Evolutionary conservation across 2,329 filamentous ascomycete genomes (phyloP).

Genomic region (Seiridium cupressi): DNA sequence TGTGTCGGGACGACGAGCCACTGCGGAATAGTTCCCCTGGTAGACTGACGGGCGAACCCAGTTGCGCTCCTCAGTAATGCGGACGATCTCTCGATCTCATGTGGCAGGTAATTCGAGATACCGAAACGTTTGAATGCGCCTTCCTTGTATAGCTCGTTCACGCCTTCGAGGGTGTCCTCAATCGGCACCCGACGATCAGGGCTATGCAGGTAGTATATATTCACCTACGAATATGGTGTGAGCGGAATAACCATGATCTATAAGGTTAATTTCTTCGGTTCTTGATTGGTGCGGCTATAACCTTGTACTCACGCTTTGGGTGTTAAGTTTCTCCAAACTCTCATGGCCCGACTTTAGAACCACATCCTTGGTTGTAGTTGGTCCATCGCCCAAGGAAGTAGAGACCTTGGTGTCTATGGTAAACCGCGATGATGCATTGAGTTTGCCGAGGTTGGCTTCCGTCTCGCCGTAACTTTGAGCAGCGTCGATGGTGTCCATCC

Average conservation of each 20-base stretch:
- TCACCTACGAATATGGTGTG: neutral
- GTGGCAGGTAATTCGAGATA: neutral
- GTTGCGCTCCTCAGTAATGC: constrained; percentile 58
- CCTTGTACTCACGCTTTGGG: neutral
- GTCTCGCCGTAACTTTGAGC: neutral
- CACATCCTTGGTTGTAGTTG: neutral
- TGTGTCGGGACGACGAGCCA: neutral
- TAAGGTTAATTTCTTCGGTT: neutral
- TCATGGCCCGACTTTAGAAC: neutral
- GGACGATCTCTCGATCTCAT: constrained; percentile 34
- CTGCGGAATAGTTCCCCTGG: neutral
- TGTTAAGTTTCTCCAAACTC: neutral
- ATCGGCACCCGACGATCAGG: neutral
- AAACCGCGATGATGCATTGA: neutral
- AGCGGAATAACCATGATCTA: neutral
- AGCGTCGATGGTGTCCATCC: neutral
- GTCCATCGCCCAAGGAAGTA: neutral
- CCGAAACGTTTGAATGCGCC: constrained; percentile 7
- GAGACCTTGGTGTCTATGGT: neutral
- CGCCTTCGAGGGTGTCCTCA: neutral
- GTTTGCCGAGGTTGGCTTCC: neutral
- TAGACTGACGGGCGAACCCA: constrained; percentile 1
- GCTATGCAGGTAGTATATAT: neutral
- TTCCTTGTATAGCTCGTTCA: constrained; percentile 7
- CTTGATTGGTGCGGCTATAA: neutral